Percentiles rank a stretch among this genome's conserved stretches.
Evolutionary conservation across 2,329 filamentous ascomycete genomes (phyloP).

Genomic region (Tolypocladium capitatum): DNA sequence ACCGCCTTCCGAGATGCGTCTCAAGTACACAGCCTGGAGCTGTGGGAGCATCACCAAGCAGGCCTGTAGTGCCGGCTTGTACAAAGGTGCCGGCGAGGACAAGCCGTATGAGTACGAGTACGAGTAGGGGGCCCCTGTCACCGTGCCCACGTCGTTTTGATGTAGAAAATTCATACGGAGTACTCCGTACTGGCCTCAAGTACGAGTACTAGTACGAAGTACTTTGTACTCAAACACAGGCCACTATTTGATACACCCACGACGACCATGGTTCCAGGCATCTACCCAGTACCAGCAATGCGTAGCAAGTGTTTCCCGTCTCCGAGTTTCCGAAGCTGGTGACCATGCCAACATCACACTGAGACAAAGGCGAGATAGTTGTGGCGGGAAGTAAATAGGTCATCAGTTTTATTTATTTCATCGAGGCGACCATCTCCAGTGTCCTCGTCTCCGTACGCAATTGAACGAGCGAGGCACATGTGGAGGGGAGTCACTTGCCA

Average conservation of each 20-base stretch:
- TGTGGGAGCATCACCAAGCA: not conserved
- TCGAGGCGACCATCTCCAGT: constrained; percentile 6
- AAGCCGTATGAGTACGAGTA: too few relatives aligned
- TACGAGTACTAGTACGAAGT: too few relatives aligned
- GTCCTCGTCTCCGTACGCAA: not conserved
- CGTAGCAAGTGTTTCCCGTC: not conserved
- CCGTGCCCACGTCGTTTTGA: too few relatives aligned
- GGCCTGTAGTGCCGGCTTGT: too few relatives aligned
- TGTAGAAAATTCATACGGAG: too few relatives aligned
- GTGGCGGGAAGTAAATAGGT: constrained; percentile 4
- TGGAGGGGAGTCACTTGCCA: constrained; percentile 10
- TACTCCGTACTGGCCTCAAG: too few relatives aligned
- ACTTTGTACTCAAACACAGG: not conserved
- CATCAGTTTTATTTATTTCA: constrained; percentile 8
- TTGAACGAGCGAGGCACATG: constrained; percentile 7
- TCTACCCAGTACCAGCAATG: not conserved
- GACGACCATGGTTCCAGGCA: not conserved
- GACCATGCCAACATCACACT: not conserved
- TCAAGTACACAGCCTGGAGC: not conserved
- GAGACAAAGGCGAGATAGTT: not conserved
- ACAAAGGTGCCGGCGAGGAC: not conserved
- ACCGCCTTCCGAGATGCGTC: not conserved
- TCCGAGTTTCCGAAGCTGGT: not conserved
- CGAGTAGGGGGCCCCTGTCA: too few relatives aligned
- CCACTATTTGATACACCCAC: not conserved